Conservation (phyloP, 768 basidiomycete genomes). For the Leccinum longicurvipes region DNA sequence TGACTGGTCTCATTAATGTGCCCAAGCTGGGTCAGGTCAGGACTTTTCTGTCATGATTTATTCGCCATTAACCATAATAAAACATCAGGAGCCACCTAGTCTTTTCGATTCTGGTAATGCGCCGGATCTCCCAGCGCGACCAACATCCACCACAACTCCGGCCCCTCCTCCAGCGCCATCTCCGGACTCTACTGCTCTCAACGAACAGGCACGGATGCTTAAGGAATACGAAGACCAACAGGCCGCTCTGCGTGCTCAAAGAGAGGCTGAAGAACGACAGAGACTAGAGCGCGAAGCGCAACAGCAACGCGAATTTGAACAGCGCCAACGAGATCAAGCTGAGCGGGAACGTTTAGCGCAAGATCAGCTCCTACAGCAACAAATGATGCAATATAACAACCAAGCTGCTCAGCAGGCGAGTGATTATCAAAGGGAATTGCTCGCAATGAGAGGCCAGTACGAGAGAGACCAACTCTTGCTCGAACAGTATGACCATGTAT, state of each 20-base stretch:
- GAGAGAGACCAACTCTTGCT: slow-evolving; percentile 97
- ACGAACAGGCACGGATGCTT: slow-evolving; percentile 90
- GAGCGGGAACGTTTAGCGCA: slow-evolving; percentile 87
- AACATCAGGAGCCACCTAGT: slow-evolving; percentile 88
- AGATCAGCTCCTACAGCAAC: slow-evolving; percentile 81
- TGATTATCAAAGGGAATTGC: slow-evolving; percentile 86
- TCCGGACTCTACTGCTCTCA: slow-evolving; percentile 68
- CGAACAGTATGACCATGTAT: slow-evolving; percentile 93
- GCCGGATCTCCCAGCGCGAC: slow-evolving; percentile 85
- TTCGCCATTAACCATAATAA: background rate
- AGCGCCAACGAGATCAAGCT: slow-evolving; percentile 80
- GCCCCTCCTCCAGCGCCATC: slow-evolving; percentile 73
- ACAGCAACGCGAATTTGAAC: slow-evolving; percentile 87
- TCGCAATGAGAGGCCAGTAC: slow-evolving; percentile 94
- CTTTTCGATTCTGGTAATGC: slow-evolving; percentile 76
- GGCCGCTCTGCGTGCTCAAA: slow-evolving; percentile 73
- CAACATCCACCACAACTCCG: slow-evolving; percentile 50
- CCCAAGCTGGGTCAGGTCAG: slow-evolving; percentile 89
- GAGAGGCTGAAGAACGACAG: slow-evolving; percentile 80
- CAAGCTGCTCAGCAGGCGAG: slow-evolving; percentile 71
- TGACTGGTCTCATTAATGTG: slow-evolving; percentile 96
- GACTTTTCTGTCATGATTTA: background rate
- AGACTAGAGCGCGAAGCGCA: slow-evolving; percentile 73
- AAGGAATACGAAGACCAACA: slow-evolving; percentile 97
- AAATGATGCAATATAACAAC: slow-evolving; percentile 76